Evolutionary conservation across 768 basidiomycete genomes (phyloP).

Genomic region (Tubosaeta sp.): DNA sequence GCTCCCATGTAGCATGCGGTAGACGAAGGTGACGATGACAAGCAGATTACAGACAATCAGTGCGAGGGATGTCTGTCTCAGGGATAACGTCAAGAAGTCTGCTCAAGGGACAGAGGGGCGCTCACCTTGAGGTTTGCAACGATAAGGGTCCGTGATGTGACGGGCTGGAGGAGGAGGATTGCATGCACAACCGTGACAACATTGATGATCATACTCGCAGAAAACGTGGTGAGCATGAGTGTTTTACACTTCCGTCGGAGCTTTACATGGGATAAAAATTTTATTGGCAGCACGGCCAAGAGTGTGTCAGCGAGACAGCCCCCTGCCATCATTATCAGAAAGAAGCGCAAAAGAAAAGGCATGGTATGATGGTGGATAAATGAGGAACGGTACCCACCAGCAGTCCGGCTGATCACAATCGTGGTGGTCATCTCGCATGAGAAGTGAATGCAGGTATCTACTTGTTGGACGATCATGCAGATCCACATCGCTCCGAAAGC

Average conservation of each 20-base stretch:
- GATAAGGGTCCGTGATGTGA: not conserved
- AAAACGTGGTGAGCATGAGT: constrained; percentile 10
- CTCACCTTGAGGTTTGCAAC: constrained; percentile 14
- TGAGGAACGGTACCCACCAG: constrained; percentile 4
- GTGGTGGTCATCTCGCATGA: constrained; percentile 1
- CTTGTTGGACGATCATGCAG: constrained; percentile 1
- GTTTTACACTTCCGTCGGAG: constrained; percentile 3
- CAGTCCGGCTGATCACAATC: constrained; percentile 8
- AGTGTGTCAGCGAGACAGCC: constrained; percentile 8
- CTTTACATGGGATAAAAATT: constrained; percentile 1
- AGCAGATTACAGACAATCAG: constrained; percentile 12
- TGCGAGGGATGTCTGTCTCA: not conserved
- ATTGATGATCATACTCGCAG: constrained; percentile 14
- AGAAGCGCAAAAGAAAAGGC: not conserved
- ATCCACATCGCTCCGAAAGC: constrained; percentile 14
- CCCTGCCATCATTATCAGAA: not conserved
- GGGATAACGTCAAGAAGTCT: not conserved
- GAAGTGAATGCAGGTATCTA: constrained; percentile 1
- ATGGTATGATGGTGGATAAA: not conserved
- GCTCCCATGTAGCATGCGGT: constrained; percentile 1
- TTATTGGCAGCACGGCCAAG: constrained; percentile 4
- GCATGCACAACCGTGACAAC: constrained; percentile 11
- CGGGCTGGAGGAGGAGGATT: not conserved
- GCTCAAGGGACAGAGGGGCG: not conserved
- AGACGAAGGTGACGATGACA: constrained; percentile 10